Conservation (phyloP, 2,329 filamentous ascomycete genomes). For the Botryotinia globosa region DNA sequence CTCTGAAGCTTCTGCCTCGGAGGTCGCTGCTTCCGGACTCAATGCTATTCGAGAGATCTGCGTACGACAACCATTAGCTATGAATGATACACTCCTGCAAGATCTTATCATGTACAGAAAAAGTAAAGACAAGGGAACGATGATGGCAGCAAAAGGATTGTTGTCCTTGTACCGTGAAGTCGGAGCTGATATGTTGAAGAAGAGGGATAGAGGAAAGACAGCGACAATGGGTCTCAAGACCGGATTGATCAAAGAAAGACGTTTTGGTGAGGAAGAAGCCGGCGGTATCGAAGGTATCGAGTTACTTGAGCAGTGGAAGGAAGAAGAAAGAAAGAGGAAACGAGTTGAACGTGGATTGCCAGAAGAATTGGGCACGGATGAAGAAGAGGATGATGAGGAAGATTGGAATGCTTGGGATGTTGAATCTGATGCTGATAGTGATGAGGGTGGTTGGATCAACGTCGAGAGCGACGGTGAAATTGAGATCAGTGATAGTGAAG, state of each 20-base stretch:
- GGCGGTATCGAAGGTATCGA: conserved; percentile 92
- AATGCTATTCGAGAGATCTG: conserved; percentile 96
- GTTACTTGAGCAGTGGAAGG: conserved; percentile 88
- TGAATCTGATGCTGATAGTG: conserved; percentile 53
- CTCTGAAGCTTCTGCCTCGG: conserved; percentile 84
- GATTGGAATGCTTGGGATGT: conserved; percentile 38
- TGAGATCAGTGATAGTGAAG: conserved; percentile 68
- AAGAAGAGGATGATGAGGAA: conserved; percentile 46
- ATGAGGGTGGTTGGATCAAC: conserved; percentile 90
- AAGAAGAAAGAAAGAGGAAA: conserved; percentile 77
- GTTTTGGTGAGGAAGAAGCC: conserved; percentile 76
- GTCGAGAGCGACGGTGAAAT: conserved; percentile 83
- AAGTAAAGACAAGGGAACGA: conserved; percentile 97
- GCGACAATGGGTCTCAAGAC: conserved; percentile 77
- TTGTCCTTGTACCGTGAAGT: conserved; percentile 89
- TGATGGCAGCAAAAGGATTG: conserved; percentile 95
- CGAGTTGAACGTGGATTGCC: conserved; percentile 65
- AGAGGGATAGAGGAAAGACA: conserved; percentile 86
- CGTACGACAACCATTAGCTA: conserved; percentile 87
- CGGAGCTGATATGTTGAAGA: conserved; percentile 82
- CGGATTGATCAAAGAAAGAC: conserved; percentile 71
- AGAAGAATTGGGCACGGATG: conserved; percentile 58
- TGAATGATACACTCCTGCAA: conserved; percentile 92
- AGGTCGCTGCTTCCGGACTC: conserved; percentile 87
- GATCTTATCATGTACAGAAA: conserved; percentile 94